phyloP scores from a whole-genome alignment of 1,284 basidiomycete genomes.

The Blastosporella zonata region DNA sequence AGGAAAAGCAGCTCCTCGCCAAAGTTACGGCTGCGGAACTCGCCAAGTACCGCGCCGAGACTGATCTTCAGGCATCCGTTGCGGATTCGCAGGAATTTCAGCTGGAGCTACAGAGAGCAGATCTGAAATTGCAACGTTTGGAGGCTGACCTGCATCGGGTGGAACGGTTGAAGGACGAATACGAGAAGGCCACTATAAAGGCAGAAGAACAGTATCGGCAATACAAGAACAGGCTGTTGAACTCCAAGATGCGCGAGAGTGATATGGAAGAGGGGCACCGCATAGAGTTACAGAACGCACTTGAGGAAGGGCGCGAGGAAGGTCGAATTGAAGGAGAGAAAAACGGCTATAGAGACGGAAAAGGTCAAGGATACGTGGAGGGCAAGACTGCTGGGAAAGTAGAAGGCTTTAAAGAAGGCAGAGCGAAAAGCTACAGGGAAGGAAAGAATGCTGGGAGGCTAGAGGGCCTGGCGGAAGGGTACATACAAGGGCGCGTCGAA shows the following conservation, averaged over 20 bases:
- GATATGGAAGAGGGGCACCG: constrained; percentile 40
- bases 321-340: constrained; percentile 41
- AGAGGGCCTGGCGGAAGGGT: constrained; percentile 16
- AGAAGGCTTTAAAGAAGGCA: constrained; percentile 40
- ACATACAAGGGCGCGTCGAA: constrained; percentile 19
- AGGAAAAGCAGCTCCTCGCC: constrained; percentile 39
- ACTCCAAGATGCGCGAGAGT: constrained; percentile 45
- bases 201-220: constrained; percentile 45
- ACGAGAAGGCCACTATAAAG: constrained; percentile 45
- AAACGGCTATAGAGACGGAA: constrained; percentile 46
- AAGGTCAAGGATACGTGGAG: constrained; percentile 38
- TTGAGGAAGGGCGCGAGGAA: constrained; percentile 43
- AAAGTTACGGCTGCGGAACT: constrained; percentile 43
- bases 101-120: constrained; percentile 45
- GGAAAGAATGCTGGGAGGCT: constrained; percentile 22
- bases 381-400: constrained; percentile 43
- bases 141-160: constrained; percentile 40
- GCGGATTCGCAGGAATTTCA: constrained; percentile 46
- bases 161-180: constrained; percentile 44
- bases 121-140: constrained; percentile 46
- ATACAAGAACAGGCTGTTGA: constrained; percentile 45
- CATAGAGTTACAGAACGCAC: constrained; percentile 39
- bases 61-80: constrained; percentile 41
- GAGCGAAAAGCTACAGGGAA: constrained; percentile 31
- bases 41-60: constrained; percentile 44